A percentile compares a stretch with the other conserved stretches of the same genome.
phyloP scores from a whole-genome alignment of 108 stramenopile genomes.

The Cyclostephanos invisitatus region DNA sequence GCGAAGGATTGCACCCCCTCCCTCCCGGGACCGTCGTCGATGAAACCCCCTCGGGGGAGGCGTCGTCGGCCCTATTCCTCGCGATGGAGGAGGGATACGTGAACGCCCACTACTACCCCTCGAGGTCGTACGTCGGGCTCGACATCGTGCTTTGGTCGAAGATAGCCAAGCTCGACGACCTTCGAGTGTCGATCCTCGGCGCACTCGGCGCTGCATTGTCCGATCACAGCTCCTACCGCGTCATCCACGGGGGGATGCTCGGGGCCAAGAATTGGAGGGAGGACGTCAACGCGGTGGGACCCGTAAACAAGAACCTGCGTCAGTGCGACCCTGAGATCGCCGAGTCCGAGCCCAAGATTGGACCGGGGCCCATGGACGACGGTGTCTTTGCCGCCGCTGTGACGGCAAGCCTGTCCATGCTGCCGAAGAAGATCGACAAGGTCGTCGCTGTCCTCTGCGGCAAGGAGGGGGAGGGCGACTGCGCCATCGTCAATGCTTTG shows the following conservation, averaged over 20 bases:
- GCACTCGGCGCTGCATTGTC: constrained; percentile 19
- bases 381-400: constrained; percentile 37
- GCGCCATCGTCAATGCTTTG: constrained; percentile 33
- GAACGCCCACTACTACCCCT: constrained; percentile 51
- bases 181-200: constrained; percentile 37
- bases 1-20: constrained; percentile 36
- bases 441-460: constrained; percentile 49
- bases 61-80: constrained; percentile 40
- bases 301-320: constrained; percentile 53
- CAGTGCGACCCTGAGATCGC: constrained; percentile 42
- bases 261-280: constrained; percentile 78
- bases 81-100: constrained; percentile 54
- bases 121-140: constrained; percentile 54
- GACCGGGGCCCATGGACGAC: constrained; percentile 38
- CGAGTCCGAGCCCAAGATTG: constrained; percentile 46
- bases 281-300: constrained; percentile 74
- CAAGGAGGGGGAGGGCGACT: constrained; percentile 26
- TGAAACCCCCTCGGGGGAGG: constrained; percentile 28
- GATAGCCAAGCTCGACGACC: constrained; percentile 51
- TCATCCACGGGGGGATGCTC: constrained; percentile 84
- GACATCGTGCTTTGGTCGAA: constrained; percentile 52
- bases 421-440: constrained; percentile 52
- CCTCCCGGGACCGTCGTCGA: constrained; percentile 24
- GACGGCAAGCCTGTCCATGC: constrained; percentile 25
- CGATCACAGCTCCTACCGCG: constrained; percentile 53